Base-by-base conservation (phyloP, 2,329 filamentous ascomycete genomes). In the Cryphonectria parasitica region DNA sequence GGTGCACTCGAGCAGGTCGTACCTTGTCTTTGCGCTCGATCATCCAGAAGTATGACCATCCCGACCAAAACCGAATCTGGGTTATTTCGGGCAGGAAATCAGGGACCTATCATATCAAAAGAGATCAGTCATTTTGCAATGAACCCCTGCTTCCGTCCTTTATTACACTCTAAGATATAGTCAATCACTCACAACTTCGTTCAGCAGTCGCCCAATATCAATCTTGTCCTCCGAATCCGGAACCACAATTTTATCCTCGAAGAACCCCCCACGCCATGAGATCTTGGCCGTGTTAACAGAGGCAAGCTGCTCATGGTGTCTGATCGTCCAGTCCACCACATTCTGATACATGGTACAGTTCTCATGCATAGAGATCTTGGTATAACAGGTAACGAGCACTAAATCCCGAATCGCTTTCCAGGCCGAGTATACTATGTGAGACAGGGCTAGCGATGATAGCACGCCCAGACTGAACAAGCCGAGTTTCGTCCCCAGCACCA, bases 1-100 rank as follows among this genome's bases (percentile, higher is more conserved):
- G 13, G 11, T n/a, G 56, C 2, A 19, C 56, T 60, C 28, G 5
- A 17, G 45, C 34, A 3, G 3, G 4, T 3, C 39, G 28, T 39
- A 70, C 61, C 25, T 43, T 58, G 17, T 71, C 70, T 60, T 64
- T 69, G 56, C 70, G 67, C 61, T 69, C 67, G 11, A 39, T 36
- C 49, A 71, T 49, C 70, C 70, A 71, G 60, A 69, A 67, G 17
- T 67, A 71, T 19, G 70, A 54, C 43, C 67, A 64, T 17, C 52
- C 61, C 31, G n/a, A 41, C 70, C 70, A 71, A 52, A 71, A 71
- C 7, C 49, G 45, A 17, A 71, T 45, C 41, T 69, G 64, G 60
- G 49, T 52, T 28, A 71, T 63, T 28, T 71, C 69, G n/a, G 69
- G 69, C 11, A 54, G 34, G 36, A 71, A 69, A 5, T 54, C 54